phyloP scores from a whole-genome alignment of 148 eudicot genomes.

The Heliosperma pusillum region DNA sequence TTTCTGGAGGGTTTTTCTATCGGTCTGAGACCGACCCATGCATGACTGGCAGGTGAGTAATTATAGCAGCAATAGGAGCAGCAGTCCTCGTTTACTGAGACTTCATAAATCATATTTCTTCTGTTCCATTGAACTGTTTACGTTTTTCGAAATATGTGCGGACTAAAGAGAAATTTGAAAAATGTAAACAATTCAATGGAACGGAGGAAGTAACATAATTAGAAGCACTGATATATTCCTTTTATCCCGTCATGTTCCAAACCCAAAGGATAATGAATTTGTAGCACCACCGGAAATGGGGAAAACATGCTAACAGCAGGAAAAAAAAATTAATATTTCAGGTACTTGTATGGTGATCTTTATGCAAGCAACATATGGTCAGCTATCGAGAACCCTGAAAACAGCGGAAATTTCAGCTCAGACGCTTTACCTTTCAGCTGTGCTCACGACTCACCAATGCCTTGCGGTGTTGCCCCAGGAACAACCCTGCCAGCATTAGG shows the following conservation, averaged over 20 bases:
- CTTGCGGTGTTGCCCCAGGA: slow-evolving; percentile 57
- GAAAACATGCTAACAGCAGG: no score
- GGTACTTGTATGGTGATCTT: slow-evolving; percentile 83
- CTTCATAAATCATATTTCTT: no score
- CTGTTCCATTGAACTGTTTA: no score
- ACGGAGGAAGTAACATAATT: no score
- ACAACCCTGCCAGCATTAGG: slow-evolving; percentile 57
- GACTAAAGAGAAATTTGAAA: no score
- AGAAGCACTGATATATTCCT: no score
- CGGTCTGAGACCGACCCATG: slow-evolving; percentile 82
- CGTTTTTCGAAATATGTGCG: no score
- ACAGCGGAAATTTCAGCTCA: slow-evolving; percentile 75
- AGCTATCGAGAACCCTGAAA: slow-evolving; percentile 55
- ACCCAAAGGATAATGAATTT: no score
- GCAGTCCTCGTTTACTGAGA: no score
- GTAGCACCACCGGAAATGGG: no score
- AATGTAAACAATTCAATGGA: no score
- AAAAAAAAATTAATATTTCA: slow-evolving; percentile 25
- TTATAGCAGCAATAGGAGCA: not conserved
- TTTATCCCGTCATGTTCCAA: not conserved
- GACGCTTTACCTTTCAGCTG: slow-evolving; percentile 55
- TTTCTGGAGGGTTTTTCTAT: slow-evolving; percentile 82
- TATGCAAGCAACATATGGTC: slow-evolving; percentile 66
- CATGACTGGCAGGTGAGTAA: slow-evolving; percentile 69
- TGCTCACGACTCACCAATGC: slow-evolving; percentile 57